phyloP scores from a whole-genome alignment of 179 eudicot genomes.

The Heliamphora ciliata region DNA sequence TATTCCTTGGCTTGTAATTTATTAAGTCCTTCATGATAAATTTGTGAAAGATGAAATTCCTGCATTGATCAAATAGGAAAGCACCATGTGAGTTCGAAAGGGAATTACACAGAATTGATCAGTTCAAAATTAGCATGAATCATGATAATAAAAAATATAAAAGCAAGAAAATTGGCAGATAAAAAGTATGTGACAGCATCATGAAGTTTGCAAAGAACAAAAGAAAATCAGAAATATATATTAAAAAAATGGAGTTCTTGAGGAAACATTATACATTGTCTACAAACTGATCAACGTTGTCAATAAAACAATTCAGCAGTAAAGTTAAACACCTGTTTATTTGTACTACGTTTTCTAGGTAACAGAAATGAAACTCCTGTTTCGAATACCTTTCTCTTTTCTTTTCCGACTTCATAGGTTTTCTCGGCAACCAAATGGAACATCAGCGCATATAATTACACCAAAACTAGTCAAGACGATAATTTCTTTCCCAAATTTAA shows the following conservation, averaged over 20 bases:
- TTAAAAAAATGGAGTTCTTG: not conserved
- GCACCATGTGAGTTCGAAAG: not conserved
- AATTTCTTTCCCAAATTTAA: not conserved
- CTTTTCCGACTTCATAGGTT: not conserved
- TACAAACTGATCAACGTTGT: not conserved
- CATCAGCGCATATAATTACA: not conserved
- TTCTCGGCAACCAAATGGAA: not conserved
- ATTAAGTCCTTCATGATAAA: constrained; percentile 85
- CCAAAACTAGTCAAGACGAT: not conserved
- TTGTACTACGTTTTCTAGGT: not conserved
- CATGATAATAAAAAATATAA: not conserved
- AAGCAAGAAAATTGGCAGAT: not conserved
- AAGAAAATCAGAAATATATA: not conserved
- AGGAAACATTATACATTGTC: not conserved
- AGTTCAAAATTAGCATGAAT: not conserved
- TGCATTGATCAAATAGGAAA: constrained; percentile 25
- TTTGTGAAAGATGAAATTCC: constrained; percentile 94
- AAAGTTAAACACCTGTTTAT: not conserved
- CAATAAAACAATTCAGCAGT: not conserved
- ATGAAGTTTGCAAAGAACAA: not conserved
- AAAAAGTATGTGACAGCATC: not conserved
- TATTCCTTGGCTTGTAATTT: constrained; percentile 80
- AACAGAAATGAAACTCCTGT: not conserved
- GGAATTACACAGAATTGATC: not conserved
- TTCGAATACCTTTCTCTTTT: not conserved